Evolutionary conservation across 169 alveolate species (phyloP).

Genomic region (Babesia divergens): DNA sequence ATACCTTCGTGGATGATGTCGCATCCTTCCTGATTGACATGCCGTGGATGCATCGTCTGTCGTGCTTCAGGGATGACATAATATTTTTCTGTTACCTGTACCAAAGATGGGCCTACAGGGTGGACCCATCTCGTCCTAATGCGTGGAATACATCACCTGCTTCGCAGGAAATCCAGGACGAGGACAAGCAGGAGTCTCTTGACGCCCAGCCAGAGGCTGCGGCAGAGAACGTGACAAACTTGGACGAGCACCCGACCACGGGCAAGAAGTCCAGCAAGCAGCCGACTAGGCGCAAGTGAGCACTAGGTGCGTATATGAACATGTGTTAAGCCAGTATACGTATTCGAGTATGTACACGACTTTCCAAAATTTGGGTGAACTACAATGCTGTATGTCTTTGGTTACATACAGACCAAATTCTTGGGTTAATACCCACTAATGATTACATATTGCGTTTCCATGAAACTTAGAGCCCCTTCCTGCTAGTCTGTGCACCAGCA

Average conservation of each 20-base stretch:
- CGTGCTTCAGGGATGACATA: slow-evolving; percentile 98
- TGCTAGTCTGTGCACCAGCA: too few relatives aligned
- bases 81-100: slow-evolving; percentile 93
- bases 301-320: too few relatives aligned
- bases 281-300: slow-evolving; percentile 7
- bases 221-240: background rate
- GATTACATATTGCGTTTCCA: too few relatives aligned
- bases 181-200: background rate
- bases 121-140: slow-evolving; percentile 61
- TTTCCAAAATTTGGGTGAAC: too few relatives aligned
- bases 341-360: too few relatives aligned
- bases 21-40: slow-evolving; percentile 96
- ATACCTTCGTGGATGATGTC: slow-evolving; percentile 97
- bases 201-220: background rate
- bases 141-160: slow-evolving; percentile 35
- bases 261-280: background rate
- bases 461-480: too few relatives aligned
- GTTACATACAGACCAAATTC: too few relatives aligned
- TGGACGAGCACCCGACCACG: background rate
- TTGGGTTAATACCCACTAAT: too few relatives aligned
- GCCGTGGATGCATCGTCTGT: slow-evolving; percentile 95
- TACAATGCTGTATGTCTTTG: too few relatives aligned
- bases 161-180: background rate
- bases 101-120: slow-evolving; percentile 91
- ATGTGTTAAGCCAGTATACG: too few relatives aligned